Conservation (phyloP, 345 rosid species). For the Citrus mangshanensis region DNA sequence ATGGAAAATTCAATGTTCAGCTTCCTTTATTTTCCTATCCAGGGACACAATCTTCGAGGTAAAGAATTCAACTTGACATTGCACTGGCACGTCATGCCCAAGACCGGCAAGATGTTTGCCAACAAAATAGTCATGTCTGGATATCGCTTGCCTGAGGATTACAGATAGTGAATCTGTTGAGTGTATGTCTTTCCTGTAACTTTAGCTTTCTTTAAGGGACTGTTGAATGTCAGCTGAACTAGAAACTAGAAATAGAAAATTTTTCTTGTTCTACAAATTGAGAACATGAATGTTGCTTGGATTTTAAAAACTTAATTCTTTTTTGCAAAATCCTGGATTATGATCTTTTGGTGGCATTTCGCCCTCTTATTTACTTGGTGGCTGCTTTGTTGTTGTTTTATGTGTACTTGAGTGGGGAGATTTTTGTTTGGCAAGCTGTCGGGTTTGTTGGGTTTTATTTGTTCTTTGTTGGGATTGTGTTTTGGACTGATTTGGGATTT, state of each 20-base stretch:
- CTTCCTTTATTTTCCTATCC: slow-evolving; percentile 2
- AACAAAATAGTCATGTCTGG: slow-evolving; percentile 74
- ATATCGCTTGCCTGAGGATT: slow-evolving; percentile 69
- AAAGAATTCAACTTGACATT: slow-evolving; percentile 84
- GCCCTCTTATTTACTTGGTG: slow-evolving; percentile 20
- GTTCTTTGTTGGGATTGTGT: slow-evolving; percentile 84
- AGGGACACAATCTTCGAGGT: slow-evolving; percentile 86
- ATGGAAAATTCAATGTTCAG: slow-evolving; percentile 2
- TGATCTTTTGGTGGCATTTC: background rate
- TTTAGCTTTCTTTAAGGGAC: slow-evolving; percentile 19
- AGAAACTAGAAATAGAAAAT: slow-evolving; percentile 3
- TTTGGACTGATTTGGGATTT: slow-evolving; percentile 85
- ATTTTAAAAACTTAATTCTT: background rate
- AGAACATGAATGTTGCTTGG: background rate
- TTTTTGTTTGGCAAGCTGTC: slow-evolving; percentile 83
- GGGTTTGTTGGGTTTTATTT: slow-evolving; percentile 80
- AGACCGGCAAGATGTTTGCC: slow-evolving; percentile 88
- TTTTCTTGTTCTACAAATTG: slow-evolving; percentile 6
- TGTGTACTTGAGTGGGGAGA: slow-evolving; percentile 95
- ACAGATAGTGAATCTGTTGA: slow-evolving; percentile 40
- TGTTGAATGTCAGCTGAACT: slow-evolving; percentile 5
- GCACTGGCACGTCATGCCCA: slow-evolving; percentile 98
- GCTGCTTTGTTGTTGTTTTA: slow-evolving; percentile 71
- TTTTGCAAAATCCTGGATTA: background rate
- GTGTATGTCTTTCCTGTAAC: slow-evolving; percentile 26